Base-by-base conservation (phyloP, 352 stramenopile species). In the Lagenidium sp. region DNA sequence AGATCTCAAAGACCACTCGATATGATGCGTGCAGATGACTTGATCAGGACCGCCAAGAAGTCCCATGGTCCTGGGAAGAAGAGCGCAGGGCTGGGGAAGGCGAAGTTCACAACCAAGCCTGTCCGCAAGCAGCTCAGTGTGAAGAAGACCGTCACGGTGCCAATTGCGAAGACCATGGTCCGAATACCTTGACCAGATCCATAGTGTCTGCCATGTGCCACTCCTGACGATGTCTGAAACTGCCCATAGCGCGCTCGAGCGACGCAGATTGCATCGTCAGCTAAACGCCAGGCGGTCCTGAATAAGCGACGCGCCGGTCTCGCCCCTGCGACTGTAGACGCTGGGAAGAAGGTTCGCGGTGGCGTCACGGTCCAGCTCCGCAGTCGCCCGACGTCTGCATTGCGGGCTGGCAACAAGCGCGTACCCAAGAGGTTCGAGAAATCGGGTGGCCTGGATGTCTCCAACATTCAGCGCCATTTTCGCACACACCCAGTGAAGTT, bases 381-480 rank as follows among this genome's bases (percentile, higher is more conserved):
- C 7, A 46, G 57, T 1, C 59, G 60, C 39, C 64, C 65, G 38
- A 80, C 66, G 30, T 75, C 68, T 45, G 47, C 49, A 34, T 53
- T 72, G 38, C 57, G 56, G 8, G 48, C 50, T 10, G n/a, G n/a
- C n/a, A n/a, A n/a, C n/a, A n/a, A n/a, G 50, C 53, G 10, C 57
- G 58, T 18, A 53, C 52, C 30, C 59, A 56, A 24, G 28, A 32
- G 15, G 28, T 15, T 32, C 28, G 28, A 53, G 61, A 38, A 55
- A 60, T 29, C 36, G 38, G 51, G 43, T 20, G 63, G 58, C 25
- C 54, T 88, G 28, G 71, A 88, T 44, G 73, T 85, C 37, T 85
- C 73, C 36, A 85, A 85, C 52, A 88, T 88, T 50, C 63, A 83
- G 41, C 63, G 69, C 55, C 79, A 92, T 55, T 88, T 85, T 43